Percentiles rank a stretch among this genome's conserved stretches.
Conservation (phyloP, 148 eudicot genomes). For the Vaccinium darrowii region DNA sequence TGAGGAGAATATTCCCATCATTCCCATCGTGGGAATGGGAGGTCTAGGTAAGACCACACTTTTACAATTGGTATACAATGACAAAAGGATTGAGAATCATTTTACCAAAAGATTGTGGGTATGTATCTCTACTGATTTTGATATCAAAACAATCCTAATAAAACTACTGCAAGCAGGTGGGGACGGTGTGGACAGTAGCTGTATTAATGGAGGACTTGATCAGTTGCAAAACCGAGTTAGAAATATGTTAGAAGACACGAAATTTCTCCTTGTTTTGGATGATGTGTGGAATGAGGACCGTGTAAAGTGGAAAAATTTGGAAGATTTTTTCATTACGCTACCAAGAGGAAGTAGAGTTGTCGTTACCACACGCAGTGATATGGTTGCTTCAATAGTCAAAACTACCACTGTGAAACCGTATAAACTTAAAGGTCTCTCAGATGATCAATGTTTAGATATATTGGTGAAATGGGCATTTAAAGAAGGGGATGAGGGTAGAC, state of each 20-base stretch:
- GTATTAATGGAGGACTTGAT: background rate
- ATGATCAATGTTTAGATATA: conserved; percentile 18
- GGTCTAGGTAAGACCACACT: conserved; percentile 34
- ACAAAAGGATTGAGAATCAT: background rate
- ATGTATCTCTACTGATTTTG: conserved; percentile 24
- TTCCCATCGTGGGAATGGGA: conserved; percentile 31
- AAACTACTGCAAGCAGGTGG: background rate
- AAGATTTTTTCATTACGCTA: conserved; percentile 10
- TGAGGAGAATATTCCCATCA: background rate
- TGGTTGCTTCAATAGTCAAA: conserved; percentile 17
- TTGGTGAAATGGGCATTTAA: conserved; percentile 26
- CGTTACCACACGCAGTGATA: conserved; percentile 24
- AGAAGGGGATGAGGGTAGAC: background rate
- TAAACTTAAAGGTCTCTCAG: conserved; percentile 8
- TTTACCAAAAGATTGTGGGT: conserved; percentile 27
- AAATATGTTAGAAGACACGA: background rate
- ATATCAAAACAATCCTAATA: background rate
- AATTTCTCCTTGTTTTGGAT: conserved; percentile 29
- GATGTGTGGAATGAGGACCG: conserved; percentile 32
- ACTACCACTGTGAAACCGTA: background rate
- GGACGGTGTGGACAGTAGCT: background rate
- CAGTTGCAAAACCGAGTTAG: background rate
- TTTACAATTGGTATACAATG: conserved; percentile 18
- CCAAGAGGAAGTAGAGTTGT: conserved; percentile 19
- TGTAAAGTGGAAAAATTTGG: conserved; percentile 14